Base-by-base conservation (phyloP, 106 monocot genomes). In the Agapanthus africanus region DNA sequence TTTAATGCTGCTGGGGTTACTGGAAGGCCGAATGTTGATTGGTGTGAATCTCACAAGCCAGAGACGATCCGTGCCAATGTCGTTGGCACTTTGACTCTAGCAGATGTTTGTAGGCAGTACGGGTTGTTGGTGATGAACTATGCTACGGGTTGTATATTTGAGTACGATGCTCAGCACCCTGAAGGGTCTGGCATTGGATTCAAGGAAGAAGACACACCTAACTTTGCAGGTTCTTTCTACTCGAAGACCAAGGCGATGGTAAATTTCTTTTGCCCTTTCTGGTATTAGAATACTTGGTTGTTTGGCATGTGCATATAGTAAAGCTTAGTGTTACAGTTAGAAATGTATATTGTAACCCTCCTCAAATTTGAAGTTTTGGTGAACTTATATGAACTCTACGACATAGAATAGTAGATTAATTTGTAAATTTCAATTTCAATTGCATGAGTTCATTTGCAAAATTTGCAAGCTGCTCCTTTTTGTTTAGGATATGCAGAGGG, bases 211-310 rank as follows among this genome's bases (percentile, higher is more conserved):
- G 85, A 85, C 37, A 69, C 78, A 35, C 85, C 85, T 63, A 85
- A 85, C 59, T 85, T 85, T 36, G 63, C 73, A 14, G 85, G 81
- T 10, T 85, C 85, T 22, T 85, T 85, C 66, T 85, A 85, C 69
- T 85, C 85, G 61, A 85, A 85, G 73, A 85, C 85, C 63, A 85
- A 85, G 73, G 81, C 85, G 37, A 85, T 85, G 85, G 85, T 85
- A 81, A 28, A 0, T 70, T 15, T 1, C 16, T 69, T 25, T 3
- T 51, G 4, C 1, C 56, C 21, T 33, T 8, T 49, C 18, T 19
- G 6, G 67, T 44, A 16, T 4, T 67, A 34, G 33, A 62, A 59
- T 28, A n/a, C n/a, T n/a, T n/a, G n/a, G n/a, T n/a, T n/a, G n/a
- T n/a, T n/a, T n/a, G n/a, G n/a, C n/a, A n/a, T n/a, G n/a, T n/a